Evolutionary conservation across 2,329 filamentous ascomycete genomes (phyloP), one percentile per base, ranked within the genome.

Genomic region (Botrytis porri): DNA sequence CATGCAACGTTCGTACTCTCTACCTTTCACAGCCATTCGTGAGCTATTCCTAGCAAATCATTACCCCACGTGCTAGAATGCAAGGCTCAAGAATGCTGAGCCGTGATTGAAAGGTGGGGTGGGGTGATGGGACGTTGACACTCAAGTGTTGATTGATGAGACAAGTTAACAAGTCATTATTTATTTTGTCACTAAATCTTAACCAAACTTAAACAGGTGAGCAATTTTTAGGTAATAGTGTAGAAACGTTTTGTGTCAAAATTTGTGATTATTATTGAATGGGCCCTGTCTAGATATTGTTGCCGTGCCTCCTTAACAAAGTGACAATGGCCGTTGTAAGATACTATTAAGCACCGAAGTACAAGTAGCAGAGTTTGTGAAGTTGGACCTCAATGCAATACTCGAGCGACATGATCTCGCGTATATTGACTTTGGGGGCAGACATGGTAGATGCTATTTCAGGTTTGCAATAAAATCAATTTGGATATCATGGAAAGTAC

Each of bases 81-180:
- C 45, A 51, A 54, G 63, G 64, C 64, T 54, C 51, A 66, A 39
- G 45, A 66, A 66, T 45, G 64, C 64, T 66, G 64, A 66, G 32
- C 45, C 16, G 32, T 54, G 29, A 45, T 39, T 54, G 51, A 57
- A 66, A 66, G 64, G 41, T 64, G 43, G 69, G 54, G 51, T 29
- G 10, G 20, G 4, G 16, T 8, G 29, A 32, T 12, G 48, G 25
- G 62, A 64, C 48, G 29, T 65, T 45, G 62, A 64, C 48, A 7
- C 35, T 48, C 62, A 64, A 22, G 48, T 25, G 10, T 35, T 35
- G 20, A n/a, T 20, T 8, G 35, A 22, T 22, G 25, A 43, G 39
- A 41, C 8, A 43, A 45, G 16, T 32, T 45, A 35, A 65, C 62
- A 35, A 65, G 62, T 65, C 41, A 64, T 45, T 25, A 37, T 25